Base-by-base conservation (phyloP, 305 asterid genomes). In the Fraxinus dipetala region DNA sequence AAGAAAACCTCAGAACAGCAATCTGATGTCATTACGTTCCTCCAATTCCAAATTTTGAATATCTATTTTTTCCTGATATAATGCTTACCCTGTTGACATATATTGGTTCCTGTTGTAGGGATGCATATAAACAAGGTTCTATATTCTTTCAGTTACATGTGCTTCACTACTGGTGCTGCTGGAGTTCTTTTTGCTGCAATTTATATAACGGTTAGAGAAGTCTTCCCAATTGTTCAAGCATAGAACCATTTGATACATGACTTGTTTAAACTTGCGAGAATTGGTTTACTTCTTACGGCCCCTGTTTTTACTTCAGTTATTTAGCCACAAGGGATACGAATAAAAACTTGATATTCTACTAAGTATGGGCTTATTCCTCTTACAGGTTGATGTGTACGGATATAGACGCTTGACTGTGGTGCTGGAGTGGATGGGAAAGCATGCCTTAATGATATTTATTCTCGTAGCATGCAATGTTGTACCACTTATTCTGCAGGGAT, bases 41-140 rank as follows among this genome's bases (percentile, higher is more conserved):
- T 35, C 69, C 31, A 9, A 51, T 30, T 16, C 30, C 35, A 56
- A 38, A 18, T 48, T 69, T 31, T 11, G 72, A 77, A 51, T 65
- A 65, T 65, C 45, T 76, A 76, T 13, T 76, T 76, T 14, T 13
- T 9, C 72, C 40, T 61, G 36, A 36, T 18, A 7, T 32, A 54
- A 51, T 51, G 32, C 43, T 43, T 30, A 1, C n/a, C 31, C 74
- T 48, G 69, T 48, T 14, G 73, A 34, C 32, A 35, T 82, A 9
- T 3, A 76, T 70, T 72, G 3, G 76, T 79, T 77, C 31, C 16
- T 83, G 30, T 22, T 76, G 34, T 83, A 92, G 97, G 95, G 77
- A 88, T 92, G 91, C 95, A 87, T 72, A 79, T 90, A 72, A 91
- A 91, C 91, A 92, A 92, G 90, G 93, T 90, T 22, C 84, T 92